phyloP scores from a whole-genome alignment of 2,329 filamentous ascomycete species.

The Lomentospora prolificans region DNA sequence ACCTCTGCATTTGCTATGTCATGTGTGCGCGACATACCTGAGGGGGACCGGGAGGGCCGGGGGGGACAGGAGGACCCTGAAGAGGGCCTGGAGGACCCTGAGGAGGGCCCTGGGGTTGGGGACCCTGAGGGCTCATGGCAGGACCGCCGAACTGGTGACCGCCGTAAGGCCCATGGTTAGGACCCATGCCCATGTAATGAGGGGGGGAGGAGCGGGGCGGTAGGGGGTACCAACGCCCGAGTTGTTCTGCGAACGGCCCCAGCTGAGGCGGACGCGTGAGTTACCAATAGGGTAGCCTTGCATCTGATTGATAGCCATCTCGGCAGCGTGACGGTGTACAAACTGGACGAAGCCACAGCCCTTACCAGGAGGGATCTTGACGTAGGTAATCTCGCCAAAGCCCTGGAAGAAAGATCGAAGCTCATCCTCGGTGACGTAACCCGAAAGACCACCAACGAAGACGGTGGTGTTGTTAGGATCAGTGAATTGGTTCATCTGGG shows the following conservation, averaged over 20 bases:
- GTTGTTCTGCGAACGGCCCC: slow-evolving; percentile 98
- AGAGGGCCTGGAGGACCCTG: slow-evolving; percentile 26
- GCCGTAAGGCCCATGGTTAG: slow-evolving; percentile 33
- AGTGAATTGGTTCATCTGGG: slow-evolving; percentile 95
- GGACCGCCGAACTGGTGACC: slow-evolving; percentile 37
- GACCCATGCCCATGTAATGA: slow-evolving; percentile 42
- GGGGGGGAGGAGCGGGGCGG: slow-evolving; percentile 71
- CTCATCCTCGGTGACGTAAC: slow-evolving; percentile 98
- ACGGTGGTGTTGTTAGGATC: slow-evolving; percentile 99
- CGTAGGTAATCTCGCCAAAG: slow-evolving; percentile 98
- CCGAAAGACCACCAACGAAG: slow-evolving; percentile 92
- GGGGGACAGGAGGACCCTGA: slow-evolving; percentile 27
- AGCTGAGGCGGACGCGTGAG: slow-evolving; percentile 92
- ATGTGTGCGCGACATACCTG: slow-evolving; percentile 29
- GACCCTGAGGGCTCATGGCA: slow-evolving; percentile 32
- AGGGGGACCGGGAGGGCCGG: slow-evolving; percentile 23
- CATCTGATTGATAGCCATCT: slow-evolving; percentile 99
- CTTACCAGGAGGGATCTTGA: slow-evolving; percentile 99
- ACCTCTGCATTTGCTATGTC: too few relatives aligned
- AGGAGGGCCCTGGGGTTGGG: slow-evolving; percentile 26
- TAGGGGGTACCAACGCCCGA: slow-evolving; percentile 96
- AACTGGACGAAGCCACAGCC: slow-evolving; percentile 99
- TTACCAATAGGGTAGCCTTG: slow-evolving; percentile 99
- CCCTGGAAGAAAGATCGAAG: slow-evolving; percentile 99
- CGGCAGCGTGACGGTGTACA: slow-evolving; percentile 93